These are phyloP conservation scores for Fusarium liriodendri DNA, from an alignment of 2,329 filamentous ascomycete genomes.

Conservation along the genomic window DNA sequence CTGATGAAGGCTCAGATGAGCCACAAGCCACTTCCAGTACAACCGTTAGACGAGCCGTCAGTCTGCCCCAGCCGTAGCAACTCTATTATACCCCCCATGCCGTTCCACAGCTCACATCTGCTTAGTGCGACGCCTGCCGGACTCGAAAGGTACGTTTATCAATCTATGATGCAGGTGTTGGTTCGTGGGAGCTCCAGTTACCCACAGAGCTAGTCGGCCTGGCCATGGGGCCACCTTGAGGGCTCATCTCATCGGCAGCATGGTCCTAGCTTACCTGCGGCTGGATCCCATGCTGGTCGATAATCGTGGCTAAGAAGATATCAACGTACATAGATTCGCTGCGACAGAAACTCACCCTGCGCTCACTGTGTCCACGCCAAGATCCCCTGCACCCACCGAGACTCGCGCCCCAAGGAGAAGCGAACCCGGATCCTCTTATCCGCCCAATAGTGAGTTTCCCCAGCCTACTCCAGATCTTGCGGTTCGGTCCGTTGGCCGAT, in stretches of 20 bases:
- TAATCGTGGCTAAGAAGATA: slow-evolving; percentile 14
- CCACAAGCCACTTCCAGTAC: slow-evolving; percentile 33
- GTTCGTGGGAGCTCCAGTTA: neutral
- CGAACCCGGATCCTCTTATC: slow-evolving; percentile 51
- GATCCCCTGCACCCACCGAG: slow-evolving; percentile 51
- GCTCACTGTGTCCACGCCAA: slow-evolving; percentile 51
- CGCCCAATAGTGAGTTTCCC: slow-evolving; percentile 50
- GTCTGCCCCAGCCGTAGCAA: slow-evolving; percentile 13
- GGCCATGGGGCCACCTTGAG: neutral
- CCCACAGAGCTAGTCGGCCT: neutral
- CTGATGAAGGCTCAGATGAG: slow-evolving; percentile 39
- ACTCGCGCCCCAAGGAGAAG: slow-evolving; percentile 49
- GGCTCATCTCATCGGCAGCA: slow-evolving; percentile 2
- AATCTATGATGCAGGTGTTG: slow-evolving; percentile 3
- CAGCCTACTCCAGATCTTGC: neutral
- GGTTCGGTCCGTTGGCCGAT: neutral
- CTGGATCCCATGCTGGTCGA: neutral
- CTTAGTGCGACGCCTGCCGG: slow-evolving; percentile 48
- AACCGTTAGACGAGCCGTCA: slow-evolving; percentile 41
- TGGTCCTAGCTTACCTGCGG: neutral
- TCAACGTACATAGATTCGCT: slow-evolving; percentile 46
- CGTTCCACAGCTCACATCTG: slow-evolving; percentile 22
- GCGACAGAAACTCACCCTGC: slow-evolving; percentile 52
- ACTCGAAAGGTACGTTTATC: slow-evolving; percentile 47
- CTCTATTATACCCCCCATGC: neutral